Conservation (phyloP, 352 stramenopile genomes). For the Pythium rhizo-oryzae region DNA sequence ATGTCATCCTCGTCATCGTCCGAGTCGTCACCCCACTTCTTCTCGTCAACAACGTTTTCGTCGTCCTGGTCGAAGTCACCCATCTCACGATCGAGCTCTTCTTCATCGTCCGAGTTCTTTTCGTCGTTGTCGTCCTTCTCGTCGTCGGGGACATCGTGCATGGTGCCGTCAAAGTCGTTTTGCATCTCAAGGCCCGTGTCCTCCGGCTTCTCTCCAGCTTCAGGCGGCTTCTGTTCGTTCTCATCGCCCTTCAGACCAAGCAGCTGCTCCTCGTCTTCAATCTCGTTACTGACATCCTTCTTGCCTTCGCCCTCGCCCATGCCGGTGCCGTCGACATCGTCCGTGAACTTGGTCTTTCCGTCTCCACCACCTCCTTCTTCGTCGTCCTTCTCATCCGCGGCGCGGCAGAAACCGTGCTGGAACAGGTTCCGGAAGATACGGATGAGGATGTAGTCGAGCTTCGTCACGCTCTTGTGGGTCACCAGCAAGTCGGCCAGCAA, state of each 20-base stretch:
- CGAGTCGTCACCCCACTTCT: slow-evolving; percentile 96
- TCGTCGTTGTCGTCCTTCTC: slow-evolving; percentile 89
- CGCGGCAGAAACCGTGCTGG: slow-evolving; percentile 95
- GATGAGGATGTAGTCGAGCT: slow-evolving; percentile 95
- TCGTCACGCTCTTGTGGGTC: slow-evolving; percentile 91
- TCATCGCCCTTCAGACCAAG: slow-evolving; percentile 95
- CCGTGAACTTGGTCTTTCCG: slow-evolving; percentile 95
- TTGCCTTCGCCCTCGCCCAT: slow-evolving; percentile 99
- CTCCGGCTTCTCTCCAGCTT: slow-evolving; percentile 59
- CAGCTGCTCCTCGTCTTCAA: slow-evolving; percentile 99
- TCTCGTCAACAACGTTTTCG: slow-evolving; percentile 99
- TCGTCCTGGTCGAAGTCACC: slow-evolving; percentile 96
- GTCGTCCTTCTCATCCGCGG: slow-evolving; percentile 64
- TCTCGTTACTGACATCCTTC: slow-evolving; percentile 99
- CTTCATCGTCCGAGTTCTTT: slow-evolving; percentile 89
- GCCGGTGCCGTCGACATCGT: slow-evolving; percentile 98
- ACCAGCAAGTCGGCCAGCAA: slow-evolving; percentile 79
- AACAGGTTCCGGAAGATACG: slow-evolving; percentile 97
- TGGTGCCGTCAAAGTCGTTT: slow-evolving; percentile 99
- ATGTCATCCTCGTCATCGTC: slow-evolving; percentile 93
- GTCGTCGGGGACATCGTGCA: slow-evolving; percentile 96
- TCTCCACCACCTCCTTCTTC: slow-evolving; percentile 84
- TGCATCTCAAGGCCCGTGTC: slow-evolving; percentile 99
- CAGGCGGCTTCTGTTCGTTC: slow-evolving; percentile 69
- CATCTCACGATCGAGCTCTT: slow-evolving; percentile 99